Base-by-base conservation (phyloP, 768 basidiomycete genomes). In the Hericium alpestre region DNA sequence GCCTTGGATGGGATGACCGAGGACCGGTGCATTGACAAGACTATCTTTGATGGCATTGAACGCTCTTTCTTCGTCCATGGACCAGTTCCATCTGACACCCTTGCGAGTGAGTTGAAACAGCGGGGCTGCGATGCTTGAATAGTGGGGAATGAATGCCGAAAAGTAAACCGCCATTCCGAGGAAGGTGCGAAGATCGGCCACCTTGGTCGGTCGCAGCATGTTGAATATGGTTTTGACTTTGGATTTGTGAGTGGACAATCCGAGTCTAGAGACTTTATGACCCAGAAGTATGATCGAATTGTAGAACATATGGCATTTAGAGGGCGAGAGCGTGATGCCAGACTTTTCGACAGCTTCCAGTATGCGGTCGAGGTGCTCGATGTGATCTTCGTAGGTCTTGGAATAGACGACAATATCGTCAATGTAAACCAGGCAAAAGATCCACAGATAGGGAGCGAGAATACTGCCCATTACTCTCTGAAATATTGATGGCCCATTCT, bases 391-490 rank as follows among this genome's bases (percentile, higher is more conserved):
- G 39, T 49, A 56, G 1, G 54, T 23, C 18, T 38, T 20, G 2
- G 56, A 63, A 40, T 55, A 61, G 18, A 61, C 54, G 9, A 61
- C 54, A 20, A 61, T 61, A 23, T 56, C 55, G 38, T 63, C 51
- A 20, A 59, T 61, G 49, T 63, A 61, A 1, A 59, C 60, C 10
- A 59, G 51, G 10, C 47, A 13, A 38, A 58, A 63, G 6, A 58
- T 2, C 59, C 57, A 63, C 18, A 56, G 38, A 37, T 46, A 60
- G 2, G 53, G 41, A 25, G 56, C 55, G 9, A 59, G 51, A 5
- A 59, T 49, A 12, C 25, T 27, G 49, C 75, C 72, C 74, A 78
- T 77, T 0, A 74, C 60, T 15, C 72, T 43, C 53, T 77, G 76
- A 56, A 76, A 76, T 0, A 74, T 64, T 2, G 69, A 63, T 0